Base-by-base conservation (phyloP, 139 green algal species). In the Chlorokybus atmophyticus region DNA sequence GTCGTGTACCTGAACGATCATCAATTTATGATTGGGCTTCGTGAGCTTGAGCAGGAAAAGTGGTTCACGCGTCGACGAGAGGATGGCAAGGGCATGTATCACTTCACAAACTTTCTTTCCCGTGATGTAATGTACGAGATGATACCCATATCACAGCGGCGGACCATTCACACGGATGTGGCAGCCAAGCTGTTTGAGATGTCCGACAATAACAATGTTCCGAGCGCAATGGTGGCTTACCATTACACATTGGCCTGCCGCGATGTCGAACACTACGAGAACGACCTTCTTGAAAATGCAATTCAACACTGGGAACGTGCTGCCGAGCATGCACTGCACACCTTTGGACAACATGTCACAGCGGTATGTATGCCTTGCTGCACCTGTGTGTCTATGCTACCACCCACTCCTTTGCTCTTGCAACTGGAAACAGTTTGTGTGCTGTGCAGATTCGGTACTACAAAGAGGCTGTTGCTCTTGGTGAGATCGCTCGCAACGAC, bases 121-220 rank as follows among this genome's bases (percentile, higher is more conserved):
- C 10, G 10, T 6, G 32, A 88, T 50, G 79, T 88, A 17, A 78
- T 85, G 32, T 84, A 83, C 35, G 75, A 83, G 8, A 57, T 85
- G 17, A 78, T 89, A 38, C 82, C 82, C 0, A 68, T 82, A 55
- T 70, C 56, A 24, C 65, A 79, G 68, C 67, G 82, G 4, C 61
- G 81, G 0, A 54, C 66, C 14, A 70, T 86, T 67, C 82, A 89
- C 53, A 78, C 67, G 8, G 54, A 71, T 28, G 61, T 83, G 30
- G 82, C 81, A 3, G 56, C 73, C 27, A 1, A 40, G 29, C 8
- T 30, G 21, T 4, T 23, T 17, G 32, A 6, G 1, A 49, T 47
- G 39, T 28, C 17, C 10, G 7, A 26, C 24, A 7, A n/a, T 21
- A 1, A 24, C 31, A 24, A 3, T 1, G 17, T 21, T 2, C 32